Percentiles rank a stretch among this genome's conserved stretches.
These are phyloP conservation scores for Linderina pennispora DNA, from an alignment of 192 early-diverging fungal genomes.

Conservation along the genomic window DNA sequence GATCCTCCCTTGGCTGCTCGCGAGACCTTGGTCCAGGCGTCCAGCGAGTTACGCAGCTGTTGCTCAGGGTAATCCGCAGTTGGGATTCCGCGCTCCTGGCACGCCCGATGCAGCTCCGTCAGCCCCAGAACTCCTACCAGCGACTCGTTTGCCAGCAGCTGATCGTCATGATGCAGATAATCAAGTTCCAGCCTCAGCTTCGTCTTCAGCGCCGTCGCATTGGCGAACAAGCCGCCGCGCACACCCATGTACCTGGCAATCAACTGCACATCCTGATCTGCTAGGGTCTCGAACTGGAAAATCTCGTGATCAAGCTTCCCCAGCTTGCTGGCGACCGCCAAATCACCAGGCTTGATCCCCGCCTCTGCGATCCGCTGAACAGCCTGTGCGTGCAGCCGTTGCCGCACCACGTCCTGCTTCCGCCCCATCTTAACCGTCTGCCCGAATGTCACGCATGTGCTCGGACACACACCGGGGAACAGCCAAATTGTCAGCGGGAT, in stretches of 20 bases:
- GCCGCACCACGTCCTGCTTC: conserved; percentile 15
- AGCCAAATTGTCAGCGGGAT: conserved; percentile 24
- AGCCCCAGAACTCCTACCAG: conserved; percentile 17
- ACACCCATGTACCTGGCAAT: conserved; percentile 21
- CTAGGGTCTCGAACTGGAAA: conserved; percentile 10
- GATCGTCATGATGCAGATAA: conserved; percentile 18
- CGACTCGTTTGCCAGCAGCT: conserved; percentile 16
- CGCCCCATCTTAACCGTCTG: conserved; percentile 17
- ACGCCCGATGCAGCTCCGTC: conserved; percentile 28
- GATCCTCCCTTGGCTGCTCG: not conserved
- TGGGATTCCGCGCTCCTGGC: conserved; percentile 45
- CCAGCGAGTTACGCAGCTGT: conserved; percentile 20
- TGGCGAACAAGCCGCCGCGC: not conserved
- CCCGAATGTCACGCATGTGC: conserved; percentile 32
- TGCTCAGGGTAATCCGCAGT: conserved; percentile 8
- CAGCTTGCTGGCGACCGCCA: conserved; percentile 6
- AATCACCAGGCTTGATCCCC: conserved; percentile 10
- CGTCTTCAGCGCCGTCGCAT: conserved; percentile 4
- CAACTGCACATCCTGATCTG: conserved; percentile 9
- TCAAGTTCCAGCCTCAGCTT: conserved; percentile 15
- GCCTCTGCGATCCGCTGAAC: conserved; percentile 11
- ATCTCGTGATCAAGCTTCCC: not conserved
- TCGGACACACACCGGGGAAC: conserved; percentile 31
- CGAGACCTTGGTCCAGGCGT: conserved; percentile 13
- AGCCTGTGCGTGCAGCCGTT: conserved; percentile 7